Evolutionary conservation across 2,329 filamentous ascomycete genomes (phyloP), one percentile per base, ranked within the genome.

Genomic region (Cercospora sp.): DNA sequence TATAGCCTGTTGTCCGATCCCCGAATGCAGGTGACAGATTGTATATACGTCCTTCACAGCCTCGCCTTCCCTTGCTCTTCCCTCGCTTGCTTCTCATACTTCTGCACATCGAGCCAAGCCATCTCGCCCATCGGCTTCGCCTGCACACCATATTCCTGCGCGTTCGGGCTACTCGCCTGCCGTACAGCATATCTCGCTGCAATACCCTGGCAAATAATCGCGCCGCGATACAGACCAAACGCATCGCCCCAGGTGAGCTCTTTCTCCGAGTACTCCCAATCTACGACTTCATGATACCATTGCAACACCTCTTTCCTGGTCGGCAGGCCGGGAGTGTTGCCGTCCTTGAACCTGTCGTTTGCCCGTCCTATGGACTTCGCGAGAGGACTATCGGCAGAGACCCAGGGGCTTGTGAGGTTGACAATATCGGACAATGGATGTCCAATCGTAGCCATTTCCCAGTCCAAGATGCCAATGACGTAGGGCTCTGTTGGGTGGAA

Each of bases 401-500:
- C 75, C 71, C 78, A 84, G 3, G 83, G 83, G 1, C 75, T 74
- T 18, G 89, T 79, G 18, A 98, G 84, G 80, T 98, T 98, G 79
- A 90, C 89, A 48, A 98, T 83, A 78, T 99, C 95, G 5, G 91
- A 94, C 23, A 98, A 86, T 1, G 95, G 95, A 79, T 99, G 94
- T n/a, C 95, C 95, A 64, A 97, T 90, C 0, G 95, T 98, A 39
- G 93, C 93, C 93, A 99, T 97, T 83, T 98, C 95, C 94, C 94
- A 98, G 81, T 99, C 95, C 5, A 98, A 82, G 64, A 98, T 93
- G 3, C 94, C 95, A 80, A 98, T 94, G 12, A 98, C 94, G 63
- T 89, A 85, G 5, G 94, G 89, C 79, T 94, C 91, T 0, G 91
- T 94, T 81, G 91, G 91, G 82, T 97, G 92, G 79, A 96, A 99